phyloP scores from a whole-genome alignment of 257 asterid genomes.

The Jaltomata sinuosa region DNA sequence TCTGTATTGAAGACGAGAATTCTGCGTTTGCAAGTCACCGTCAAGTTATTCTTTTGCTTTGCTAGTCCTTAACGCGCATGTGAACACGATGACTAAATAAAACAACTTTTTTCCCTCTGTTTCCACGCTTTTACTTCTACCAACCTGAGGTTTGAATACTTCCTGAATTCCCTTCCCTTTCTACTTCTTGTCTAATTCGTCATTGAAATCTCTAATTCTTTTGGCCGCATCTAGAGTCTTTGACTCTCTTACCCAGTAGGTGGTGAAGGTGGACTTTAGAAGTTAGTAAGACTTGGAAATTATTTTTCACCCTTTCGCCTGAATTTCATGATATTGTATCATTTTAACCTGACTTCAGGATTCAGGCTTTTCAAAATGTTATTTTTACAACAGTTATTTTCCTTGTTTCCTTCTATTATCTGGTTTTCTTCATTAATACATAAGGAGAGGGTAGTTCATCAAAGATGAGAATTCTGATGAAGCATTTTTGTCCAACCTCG shows the following conservation, averaged over 20 bases:
- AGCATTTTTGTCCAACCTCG: neutral
- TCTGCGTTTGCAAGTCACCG: neutral
- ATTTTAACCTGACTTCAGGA: neutral
- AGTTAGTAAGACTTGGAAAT: neutral
- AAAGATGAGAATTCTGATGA: constrained; percentile 6
- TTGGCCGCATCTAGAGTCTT: neutral
- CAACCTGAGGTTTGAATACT: neutral
- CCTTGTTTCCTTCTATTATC: neutral
- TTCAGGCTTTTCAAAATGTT: neutral
- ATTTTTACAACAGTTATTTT: neutral
- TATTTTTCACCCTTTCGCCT: neutral
- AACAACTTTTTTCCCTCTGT: neutral
- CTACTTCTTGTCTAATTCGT: neutral
- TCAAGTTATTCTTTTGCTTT: neutral
- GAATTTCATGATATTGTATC: neutral
- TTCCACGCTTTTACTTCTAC: constrained; percentile 4
- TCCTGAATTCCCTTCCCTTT: neutral
- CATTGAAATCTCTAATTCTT: neutral
- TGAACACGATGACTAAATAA: neutral
- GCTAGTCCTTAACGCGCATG: neutral
- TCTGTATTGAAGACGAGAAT: neutral
- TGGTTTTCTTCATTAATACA: neutral
- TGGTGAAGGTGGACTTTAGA: neutral
- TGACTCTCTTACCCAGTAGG: neutral
- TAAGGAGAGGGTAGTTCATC: neutral